Evolutionary conservation across 441 rosid species (phyloP), one percentile per base, ranked within the genome.

Genomic region (Populus trichocarpa): DNA sequence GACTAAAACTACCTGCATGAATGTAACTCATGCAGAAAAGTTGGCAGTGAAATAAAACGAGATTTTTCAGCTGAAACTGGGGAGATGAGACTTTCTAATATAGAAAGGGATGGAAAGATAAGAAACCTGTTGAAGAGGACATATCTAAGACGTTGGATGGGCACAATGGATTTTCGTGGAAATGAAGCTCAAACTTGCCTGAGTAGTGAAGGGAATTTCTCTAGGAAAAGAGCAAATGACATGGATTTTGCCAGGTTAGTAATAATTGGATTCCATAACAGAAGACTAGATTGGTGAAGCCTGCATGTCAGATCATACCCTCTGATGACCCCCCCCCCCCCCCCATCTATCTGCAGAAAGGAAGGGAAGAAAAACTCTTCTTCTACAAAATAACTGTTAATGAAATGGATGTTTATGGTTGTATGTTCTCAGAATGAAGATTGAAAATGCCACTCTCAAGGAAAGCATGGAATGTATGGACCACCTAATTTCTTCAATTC

Each of bases 391-490:
- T 53, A 5, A 26, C 67, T 67, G 33, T 10, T 61, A n/a, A 53
- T 50, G 26, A 69, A 33, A n/a, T 67, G 79, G n/a, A 10, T 75
- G 59, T 25, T 73, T 32, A 50, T 50, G 11, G 67, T 78, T 75
- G 32, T 78, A 11, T 77, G 68, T 76, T 30, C 75, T 38, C 83
- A 97, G 99, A 81, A 79, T 92, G 94, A 95, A 87, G 89, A 91
- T 97, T 66, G 99, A 97, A 86, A 90, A 88, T 78, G 98, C 95
- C 50, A 89, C 98, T 68, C 85, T 97, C 22, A 93, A 85, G 84
- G 99, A 97, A 86, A 93, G 88, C 88, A 79, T 93, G 83, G 99
- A 87, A 80, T 86, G 90, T 84, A 83, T 97, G 87, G 97, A 90
- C 73, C 96, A 89, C 84, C 83, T 97, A 79, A 93, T 90, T 20